Base-by-base conservation (phyloP, 2,329 filamentous ascomycete genomes). In the Ustulina deusta region DNA sequence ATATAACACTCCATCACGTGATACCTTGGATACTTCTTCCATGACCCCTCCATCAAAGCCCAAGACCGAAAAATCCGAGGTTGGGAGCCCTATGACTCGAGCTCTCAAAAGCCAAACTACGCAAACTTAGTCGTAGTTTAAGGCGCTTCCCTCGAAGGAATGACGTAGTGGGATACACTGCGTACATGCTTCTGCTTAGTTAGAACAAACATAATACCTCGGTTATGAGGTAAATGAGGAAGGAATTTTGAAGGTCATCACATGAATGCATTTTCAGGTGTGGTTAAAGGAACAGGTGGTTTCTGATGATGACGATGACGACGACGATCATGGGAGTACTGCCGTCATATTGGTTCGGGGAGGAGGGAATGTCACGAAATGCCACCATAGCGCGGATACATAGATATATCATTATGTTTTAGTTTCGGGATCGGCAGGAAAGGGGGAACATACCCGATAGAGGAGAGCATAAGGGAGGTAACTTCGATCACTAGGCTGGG, bases 261-360 rank as follows among this genome's bases (percentile, higher is more conserved):
- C 60, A 56, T 63, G 66, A 27, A 54, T 63, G 70, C 71, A 72
- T 73, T 73, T 74, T 69, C 65, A 68, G 67, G 62, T 51, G 55
- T 34, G 49, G 59, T 29, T 20, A 54, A 48, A 22, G 38, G 46
- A 49, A 17, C 6, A 13, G 42, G 22, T 57, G 10, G 22, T 48
- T 36, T 32, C 27, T 22, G 55, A 40, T 49, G 36, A 27, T 6
- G 25, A 52, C 17, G 54, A 55, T 49, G 46, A 38, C 29, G 13
- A 58, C 36, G 60, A 56, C 44, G 40, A 22, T 13, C 13, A 51
- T 40, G 13, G 36, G 29, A 48, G 17, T 27, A 51, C 29, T 46
- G 40, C 48, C 20, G 27, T 42, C 48, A 44, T 55, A 38, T 40
- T 48, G 15, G 22, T 32, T 29, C 48, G 9, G 22, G 48, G 27